phyloP scores from a whole-genome alignment of 768 basidiomycete genomes.

The Hypholoma sublateritium region DNA sequence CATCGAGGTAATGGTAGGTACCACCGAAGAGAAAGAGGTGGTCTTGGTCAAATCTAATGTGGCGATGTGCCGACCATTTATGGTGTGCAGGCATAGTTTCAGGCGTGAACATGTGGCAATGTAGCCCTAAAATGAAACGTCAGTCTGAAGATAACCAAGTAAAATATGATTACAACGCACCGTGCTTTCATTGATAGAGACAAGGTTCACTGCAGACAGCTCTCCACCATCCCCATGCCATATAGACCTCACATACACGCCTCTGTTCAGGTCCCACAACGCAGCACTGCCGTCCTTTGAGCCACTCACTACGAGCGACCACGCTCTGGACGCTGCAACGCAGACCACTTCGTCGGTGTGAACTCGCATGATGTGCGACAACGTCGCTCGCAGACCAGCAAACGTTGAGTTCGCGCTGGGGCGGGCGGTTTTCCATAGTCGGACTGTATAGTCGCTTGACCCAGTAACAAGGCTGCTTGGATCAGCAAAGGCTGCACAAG shows the following conservation, averaged over 20 bases:
- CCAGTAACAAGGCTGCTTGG: constrained; percentile 74
- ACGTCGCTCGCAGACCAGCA: constrained; percentile 25
- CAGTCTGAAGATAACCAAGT: neutral
- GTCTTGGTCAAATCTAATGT: constrained; percentile 58
- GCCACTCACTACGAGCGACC: constrained; percentile 84
- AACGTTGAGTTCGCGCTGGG: constrained; percentile 19
- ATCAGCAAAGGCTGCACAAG: constrained; percentile 80
- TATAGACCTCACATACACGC: constrained; percentile 77
- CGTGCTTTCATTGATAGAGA: constrained; percentile 83
- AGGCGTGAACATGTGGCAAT: constrained; percentile 79
- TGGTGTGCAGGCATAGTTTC: constrained; percentile 77
- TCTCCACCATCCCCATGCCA: constrained; percentile 57
- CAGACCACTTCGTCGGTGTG: constrained; percentile 70
- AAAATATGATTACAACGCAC: constrained; percentile 41
- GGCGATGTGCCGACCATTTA: constrained; percentile 82
- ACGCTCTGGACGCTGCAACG: constrained; percentile 72
- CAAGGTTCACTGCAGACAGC: constrained; percentile 54
- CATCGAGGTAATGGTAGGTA: constrained; percentile 67
- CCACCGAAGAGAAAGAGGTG: constrained; percentile 41
- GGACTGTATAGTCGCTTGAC: constrained; percentile 76
- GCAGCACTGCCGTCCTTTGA: constrained; percentile 85
- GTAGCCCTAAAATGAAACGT: constrained; percentile 58
- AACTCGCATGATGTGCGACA: constrained; percentile 78
- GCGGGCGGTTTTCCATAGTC: constrained; percentile 71
- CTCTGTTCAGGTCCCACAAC: constrained; percentile 88